Percentiles rank a stretch among this genome's conserved stretches.
These are phyloP conservation scores for Aschersonia sp. DNA, from an alignment of 2,329 filamentous ascomycete species.

Conservation along the genomic window DNA sequence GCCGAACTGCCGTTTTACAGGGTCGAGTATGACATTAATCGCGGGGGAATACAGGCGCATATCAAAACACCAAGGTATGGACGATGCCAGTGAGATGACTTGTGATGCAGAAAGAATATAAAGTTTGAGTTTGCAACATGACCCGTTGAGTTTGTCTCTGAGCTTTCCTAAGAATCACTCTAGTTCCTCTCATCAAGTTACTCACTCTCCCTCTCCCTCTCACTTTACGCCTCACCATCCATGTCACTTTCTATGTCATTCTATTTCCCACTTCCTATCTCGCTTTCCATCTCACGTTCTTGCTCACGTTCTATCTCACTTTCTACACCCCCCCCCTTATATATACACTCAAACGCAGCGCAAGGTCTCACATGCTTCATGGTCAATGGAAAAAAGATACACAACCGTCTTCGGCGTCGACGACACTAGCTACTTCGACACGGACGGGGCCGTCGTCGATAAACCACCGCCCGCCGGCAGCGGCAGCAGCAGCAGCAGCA, in stretches of 20 bases:
- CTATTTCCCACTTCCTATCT: too few relatives aligned
- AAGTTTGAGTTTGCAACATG: too few relatives aligned
- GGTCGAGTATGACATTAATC: constrained; percentile 58
- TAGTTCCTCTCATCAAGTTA: too few relatives aligned
- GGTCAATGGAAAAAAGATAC: constrained; percentile 14
- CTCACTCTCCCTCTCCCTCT: too few relatives aligned
- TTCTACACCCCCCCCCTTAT: too few relatives aligned
- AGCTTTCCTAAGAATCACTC: too few relatives aligned
- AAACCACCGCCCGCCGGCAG: constrained; percentile 22
- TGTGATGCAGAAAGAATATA: not conserved
- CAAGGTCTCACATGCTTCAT: not conserved
- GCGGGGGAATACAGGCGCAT: constrained; percentile 45
- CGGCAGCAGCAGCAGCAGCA: too few relatives aligned
- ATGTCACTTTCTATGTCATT: too few relatives aligned
- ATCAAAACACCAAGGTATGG: constrained; percentile 37
- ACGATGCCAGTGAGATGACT: not conserved
- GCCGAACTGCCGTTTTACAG: constrained; percentile 61
- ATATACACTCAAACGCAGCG: not conserved
- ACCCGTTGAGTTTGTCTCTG: too few relatives aligned
- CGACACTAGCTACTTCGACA: constrained; percentile 47
- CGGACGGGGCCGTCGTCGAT: constrained; percentile 26
- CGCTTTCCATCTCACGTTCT: too few relatives aligned
- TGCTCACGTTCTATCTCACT: too few relatives aligned
- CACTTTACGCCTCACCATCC: too few relatives aligned
- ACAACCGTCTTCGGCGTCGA: constrained; percentile 45